Base-by-base conservation (phyloP, 768 basidiomycete genomes). In the Fomitopsis pulvina region DNA sequence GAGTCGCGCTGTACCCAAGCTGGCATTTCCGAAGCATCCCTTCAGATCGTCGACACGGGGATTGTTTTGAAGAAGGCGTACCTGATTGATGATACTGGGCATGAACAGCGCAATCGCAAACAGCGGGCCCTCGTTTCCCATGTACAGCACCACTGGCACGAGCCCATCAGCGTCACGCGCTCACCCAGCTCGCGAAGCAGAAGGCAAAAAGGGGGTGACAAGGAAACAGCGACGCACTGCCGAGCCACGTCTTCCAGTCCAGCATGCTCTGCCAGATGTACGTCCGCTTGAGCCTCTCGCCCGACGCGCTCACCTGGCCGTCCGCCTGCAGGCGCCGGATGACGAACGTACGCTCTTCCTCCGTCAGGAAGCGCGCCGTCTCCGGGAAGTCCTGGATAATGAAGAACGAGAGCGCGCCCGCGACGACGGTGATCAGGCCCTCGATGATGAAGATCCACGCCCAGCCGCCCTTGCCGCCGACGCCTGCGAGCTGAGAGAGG, bases 371-470 rank as follows among this genome's bases (percentile, higher is more conserved):
- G 55, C 76, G 84, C 25, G 87, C 87, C 0, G 80, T 85, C 57
- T 90, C 85, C 3, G 88, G 87, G 67, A 90, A 90, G 61, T 90
- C 87, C 58, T 87, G 81, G 51, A 90, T 78, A 60, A 90, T 78
- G 74, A 77, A 90, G 68, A 81, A 89, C 1, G 85, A 87, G 10
- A 71, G 61, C 22, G 63, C 61, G 8, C 83, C 85, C 7, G 82
- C 83, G n/a, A 87, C 12, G 20, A 88, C 71, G 0, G 87, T 88
- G 10, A 67, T 68, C 29, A 88, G 66, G 16, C 86, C 87, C 59
- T 87, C 83, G 11, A 87, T 53, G 49, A 87, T 85, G 75, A 88
- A 85, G 58, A 87, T 85, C 85, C 84, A 87, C 21, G 83, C 71
- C 74, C 75, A 76, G 2, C 63, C 81, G 12, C 82, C 71, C 60